Base-by-base conservation (phyloP, 768 basidiomycete species). In the Terana coerulea region DNA sequence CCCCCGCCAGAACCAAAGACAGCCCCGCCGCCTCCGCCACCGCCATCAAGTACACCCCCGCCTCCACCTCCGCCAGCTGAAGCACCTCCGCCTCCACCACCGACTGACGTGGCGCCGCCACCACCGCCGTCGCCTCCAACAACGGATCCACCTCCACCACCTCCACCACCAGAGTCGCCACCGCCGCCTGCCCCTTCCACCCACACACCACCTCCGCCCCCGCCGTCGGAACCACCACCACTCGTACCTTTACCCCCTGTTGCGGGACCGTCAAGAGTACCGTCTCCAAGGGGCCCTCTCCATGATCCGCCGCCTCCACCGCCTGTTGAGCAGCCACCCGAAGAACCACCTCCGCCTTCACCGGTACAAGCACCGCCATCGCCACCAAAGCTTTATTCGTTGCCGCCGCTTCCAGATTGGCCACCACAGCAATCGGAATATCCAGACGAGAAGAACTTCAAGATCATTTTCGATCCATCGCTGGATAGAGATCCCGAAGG, bases 401-500 rank as follows among this genome's bases (percentile, higher is more conserved):
- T 73, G 11, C 69, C 75, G 11, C 69, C 73, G 2, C 66, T 67
- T 3, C 83, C 78, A 14, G 67, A 71, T 2, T 88, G 83, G 82
- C 75, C 76, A 1, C 81, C 86, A 1, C 72, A 76, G 9, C 71
- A 67, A 2, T 71, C 73, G 10, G 76, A 73, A 53, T 79, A 74
- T 54, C 75, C 80, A 0, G 53, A 67, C 3, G 74, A 66, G n/a
- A 75, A 71, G 53, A 62, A 77, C 21, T 85, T 76, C 68, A 84
- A 79, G 59, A 72, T 89, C 8, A 65, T 88, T 6, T 88, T 76
- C 61, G 86, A 91, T 61, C 77, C 81, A 26, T 52, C 69, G 2
- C 59, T 77, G 22, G 84, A 87, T 62, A 68, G 67, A 66, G 66
- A 74, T 57, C 61, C 67, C 4, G 72, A 73, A 46, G 68, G 69